Evolutionary conservation across 2,329 filamentous ascomycete species (phyloP).

Genomic region (Monosporascus sp.): DNA sequence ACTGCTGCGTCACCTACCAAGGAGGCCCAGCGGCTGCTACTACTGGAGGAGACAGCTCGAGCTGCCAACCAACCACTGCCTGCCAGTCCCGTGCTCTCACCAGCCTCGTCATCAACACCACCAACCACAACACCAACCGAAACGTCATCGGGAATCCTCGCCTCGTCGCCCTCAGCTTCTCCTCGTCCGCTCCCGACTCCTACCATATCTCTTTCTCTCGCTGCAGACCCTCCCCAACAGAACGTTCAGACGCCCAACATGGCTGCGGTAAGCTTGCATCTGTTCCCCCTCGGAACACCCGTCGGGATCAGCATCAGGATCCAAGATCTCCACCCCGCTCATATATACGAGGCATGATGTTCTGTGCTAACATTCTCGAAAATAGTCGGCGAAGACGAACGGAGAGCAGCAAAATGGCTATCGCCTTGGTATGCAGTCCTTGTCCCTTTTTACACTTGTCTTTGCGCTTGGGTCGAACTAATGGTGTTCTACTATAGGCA

Average conservation of each 20-base stretch:
- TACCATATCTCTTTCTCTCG: conserved; percentile 16
- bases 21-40: conserved; percentile 6
- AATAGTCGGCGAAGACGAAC: conserved; percentile 24
- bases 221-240: conserved; percentile 19
- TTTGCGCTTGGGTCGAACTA: conserved; percentile 5
- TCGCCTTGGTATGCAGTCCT: conserved; percentile 21
- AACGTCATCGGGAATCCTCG: conserved; percentile 11
- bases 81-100: conserved; percentile 23
- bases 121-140: conserved; percentile 22
- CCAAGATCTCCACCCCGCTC: too few relatives aligned
- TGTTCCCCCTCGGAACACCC: conserved; percentile 6
- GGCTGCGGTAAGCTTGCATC: conserved; percentile 47
- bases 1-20: conserved; percentile 18
- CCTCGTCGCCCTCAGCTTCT: conserved; percentile 24
- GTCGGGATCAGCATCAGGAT: too few relatives aligned
- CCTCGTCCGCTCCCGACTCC: conserved; percentile 27
- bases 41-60: conserved; percentile 11
- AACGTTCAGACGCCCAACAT: conserved; percentile 39
- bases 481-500: conserved; percentile 37
- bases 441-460: not conserved
- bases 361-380: not conserved
- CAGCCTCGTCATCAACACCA: conserved; percentile 6
- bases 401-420: conserved; percentile 26
- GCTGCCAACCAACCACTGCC: conserved; percentile 23
- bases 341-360: too few relatives aligned